Evolutionary conservation across 371 early-diverging fungal genomes (phyloP), one percentile per base, ranked within the genome.

Genomic region (Saksenaea oblongispora): DNA sequence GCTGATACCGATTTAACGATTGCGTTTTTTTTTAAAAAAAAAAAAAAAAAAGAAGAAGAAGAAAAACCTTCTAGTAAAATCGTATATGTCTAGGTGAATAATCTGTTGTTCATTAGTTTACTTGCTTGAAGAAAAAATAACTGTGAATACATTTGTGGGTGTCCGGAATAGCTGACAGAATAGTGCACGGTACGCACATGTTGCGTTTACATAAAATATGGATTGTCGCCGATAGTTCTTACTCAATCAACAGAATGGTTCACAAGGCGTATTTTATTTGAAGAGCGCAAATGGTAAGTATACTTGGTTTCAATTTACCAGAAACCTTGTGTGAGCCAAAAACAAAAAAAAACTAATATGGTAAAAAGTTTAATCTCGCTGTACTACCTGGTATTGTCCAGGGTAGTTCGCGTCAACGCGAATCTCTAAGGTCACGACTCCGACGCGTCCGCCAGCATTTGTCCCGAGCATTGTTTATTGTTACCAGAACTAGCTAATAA

Each of bases 161-260:
- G 39, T 31, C 39, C 39, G 39, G n/a, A 14, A 11, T 11, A 39
- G 39, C n/a, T 5, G 2, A 39, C 39, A 39, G 3, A 31, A 47
- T 22, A 4, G 51, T 22, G 51, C 51, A 47, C 51, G 51, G 51
- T 47, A 22, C 51, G 51, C 51, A 47, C 51, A 47, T 47, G 51
- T 17, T 47, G 22, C 22, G 24, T 47, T 22, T 47, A 47, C 51
- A 47, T 18, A 47, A 10, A 26, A 17, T 47, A 22, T 47, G n/a
- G 5, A 11, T 47, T 47, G 22, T 47, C 24, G 10, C 51, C 51
- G 51, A 47, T 22, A 22, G 22, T 11, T 18, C 22, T 18, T 18
- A 47, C 51, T 9, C 51, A 8, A 18, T 22, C 31, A 7, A 31
- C 7, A 7, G 31, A 47, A 22, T 47, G 51, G 51, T 47, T 17